Evolutionary conservation across 331 rosid species (phyloP).

Genomic region (Stylosanthes scabra): DNA sequence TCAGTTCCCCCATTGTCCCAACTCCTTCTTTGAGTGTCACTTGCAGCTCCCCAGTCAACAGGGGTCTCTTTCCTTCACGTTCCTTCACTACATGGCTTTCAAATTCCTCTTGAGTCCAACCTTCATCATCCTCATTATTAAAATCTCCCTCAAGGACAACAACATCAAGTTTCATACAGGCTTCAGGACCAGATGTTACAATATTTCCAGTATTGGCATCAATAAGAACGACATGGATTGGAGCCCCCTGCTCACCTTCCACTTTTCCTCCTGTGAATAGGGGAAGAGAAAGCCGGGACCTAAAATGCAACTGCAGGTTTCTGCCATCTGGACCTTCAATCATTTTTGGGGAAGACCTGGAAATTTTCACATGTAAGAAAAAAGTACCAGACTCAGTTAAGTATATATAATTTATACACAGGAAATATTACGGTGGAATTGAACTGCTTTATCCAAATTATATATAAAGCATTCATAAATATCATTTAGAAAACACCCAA

Average conservation of each 20-base stretch:
- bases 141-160: slow-evolving; percentile 82
- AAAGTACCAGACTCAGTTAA: slow-evolving; percentile 17
- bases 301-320: slow-evolving; percentile 81
- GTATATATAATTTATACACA: slow-evolving; percentile 16
- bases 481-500: background rate
- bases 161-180: slow-evolving; percentile 77
- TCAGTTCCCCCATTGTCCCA: slow-evolving; percentile 63
- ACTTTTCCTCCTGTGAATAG: slow-evolving; percentile 98
- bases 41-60: slow-evolving; percentile 61
- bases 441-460: slow-evolving; percentile 6
- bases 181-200: slow-evolving; percentile 79
- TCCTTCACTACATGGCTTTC: slow-evolving; percentile 67
- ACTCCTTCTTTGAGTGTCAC: slow-evolving; percentile 66
- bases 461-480: background rate
- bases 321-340: slow-evolving; percentile 93
- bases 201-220: slow-evolving; percentile 65
- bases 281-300: slow-evolving; percentile 90
- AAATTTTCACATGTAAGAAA: slow-evolving; percentile 42
- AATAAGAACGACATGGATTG: slow-evolving; percentile 80
- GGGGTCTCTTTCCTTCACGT: slow-evolving; percentile 68
- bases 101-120: slow-evolving; percentile 58
- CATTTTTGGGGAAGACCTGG: slow-evolving; percentile 94
- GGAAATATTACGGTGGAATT: slow-evolving; percentile 10
- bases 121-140: slow-evolving; percentile 62
- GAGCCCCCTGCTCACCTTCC: slow-evolving; percentile 99